phyloP scores from a whole-genome alignment of 805 yeast species.

The Monosporozyma servazzii region DNA sequence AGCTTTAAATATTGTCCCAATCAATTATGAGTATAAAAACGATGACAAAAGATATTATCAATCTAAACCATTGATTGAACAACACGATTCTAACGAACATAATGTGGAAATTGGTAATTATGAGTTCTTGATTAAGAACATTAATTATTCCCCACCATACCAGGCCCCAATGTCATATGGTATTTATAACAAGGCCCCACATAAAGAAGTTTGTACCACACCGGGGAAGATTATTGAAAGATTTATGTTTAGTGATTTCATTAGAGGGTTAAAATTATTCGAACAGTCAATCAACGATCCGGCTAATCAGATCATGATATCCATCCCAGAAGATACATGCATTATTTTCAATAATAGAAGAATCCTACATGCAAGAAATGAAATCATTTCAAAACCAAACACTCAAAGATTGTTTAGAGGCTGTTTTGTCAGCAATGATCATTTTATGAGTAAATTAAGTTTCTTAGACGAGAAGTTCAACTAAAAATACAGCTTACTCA shows the following conservation, averaged over 20 bases:
- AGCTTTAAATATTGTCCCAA: conserved; percentile 53
- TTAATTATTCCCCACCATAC: conserved; percentile 75
- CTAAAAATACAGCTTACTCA: background rate
- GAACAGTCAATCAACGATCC: conserved; percentile 48
- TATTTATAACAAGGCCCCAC: conserved; percentile 32
- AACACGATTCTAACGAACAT: conserved; percentile 34
- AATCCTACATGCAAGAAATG: conserved; percentile 62
- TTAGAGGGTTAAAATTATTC: conserved; percentile 50
- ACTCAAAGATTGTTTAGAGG: conserved; percentile 62
- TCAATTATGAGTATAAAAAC: conserved; percentile 60
- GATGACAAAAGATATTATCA: conserved; percentile 53
- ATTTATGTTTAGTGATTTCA: conserved; percentile 42
- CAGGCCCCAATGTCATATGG: conserved; percentile 68
- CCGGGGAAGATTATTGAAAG: conserved; percentile 35
- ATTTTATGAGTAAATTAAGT: conserved; percentile 53
- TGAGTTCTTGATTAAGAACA: conserved; percentile 37
- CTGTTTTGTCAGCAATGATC: conserved; percentile 63
- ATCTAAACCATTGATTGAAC: conserved; percentile 54
- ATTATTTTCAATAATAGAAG: conserved; percentile 66
- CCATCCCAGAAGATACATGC: conserved; percentile 50
- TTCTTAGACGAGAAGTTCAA: conserved; percentile 21
- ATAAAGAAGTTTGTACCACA: conserved; percentile 15
- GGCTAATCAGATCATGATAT: conserved; percentile 44
- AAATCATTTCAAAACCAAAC: conserved; percentile 37
- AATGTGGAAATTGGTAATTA: conserved; percentile 25